Evolutionary conservation across 2,329 filamentous ascomycete genomes (phyloP).

Genomic region (Ascochyta clinopodiicola): DNA sequence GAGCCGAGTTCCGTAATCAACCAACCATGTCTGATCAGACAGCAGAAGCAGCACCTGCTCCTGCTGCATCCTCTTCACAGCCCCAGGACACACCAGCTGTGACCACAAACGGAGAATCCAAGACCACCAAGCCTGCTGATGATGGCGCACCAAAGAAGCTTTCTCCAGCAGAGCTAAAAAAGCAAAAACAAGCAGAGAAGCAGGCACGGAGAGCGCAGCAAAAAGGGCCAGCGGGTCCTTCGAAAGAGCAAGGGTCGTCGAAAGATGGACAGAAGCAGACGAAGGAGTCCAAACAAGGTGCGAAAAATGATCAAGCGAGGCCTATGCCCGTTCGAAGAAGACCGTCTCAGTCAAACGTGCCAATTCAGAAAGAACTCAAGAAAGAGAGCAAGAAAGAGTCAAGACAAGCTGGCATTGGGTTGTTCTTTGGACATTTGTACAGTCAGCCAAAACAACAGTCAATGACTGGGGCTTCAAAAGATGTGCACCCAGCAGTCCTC

Average conservation of each 20-base stretch:
- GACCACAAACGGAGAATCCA: constrained; percentile 29
- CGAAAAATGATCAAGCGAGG: constrained; percentile 43
- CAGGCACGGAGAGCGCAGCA: constrained; percentile 78
- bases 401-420: constrained; percentile 66
- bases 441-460: constrained; percentile 73
- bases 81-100: constrained; percentile 19
- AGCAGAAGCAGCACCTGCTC: constrained; percentile 22
- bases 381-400: constrained; percentile 45
- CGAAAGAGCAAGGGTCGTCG: constrained; percentile 43
- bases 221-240: constrained; percentile 56
- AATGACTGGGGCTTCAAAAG: constrained; percentile 66
- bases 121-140: constrained; percentile 28
- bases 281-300: constrained; percentile 44
- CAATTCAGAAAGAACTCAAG: constrained; percentile 38
- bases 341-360: constrained; percentile 40
- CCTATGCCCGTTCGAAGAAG: constrained; percentile 43
- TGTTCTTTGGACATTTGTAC: constrained; percentile 76
- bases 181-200: constrained; percentile 89
- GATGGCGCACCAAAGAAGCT: constrained; percentile 59
- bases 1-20: neutral
- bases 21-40: constrained; percentile 38
- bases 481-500: constrained; percentile 85
- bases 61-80: constrained; percentile 21
- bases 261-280: constrained; percentile 45
- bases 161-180: constrained; percentile 82